A percentile compares a stretch with the other conserved stretches of the same genome.
Conservation (phyloP, 192 early-diverging fungal species). For the Martensiomyces pterosporus region DNA sequence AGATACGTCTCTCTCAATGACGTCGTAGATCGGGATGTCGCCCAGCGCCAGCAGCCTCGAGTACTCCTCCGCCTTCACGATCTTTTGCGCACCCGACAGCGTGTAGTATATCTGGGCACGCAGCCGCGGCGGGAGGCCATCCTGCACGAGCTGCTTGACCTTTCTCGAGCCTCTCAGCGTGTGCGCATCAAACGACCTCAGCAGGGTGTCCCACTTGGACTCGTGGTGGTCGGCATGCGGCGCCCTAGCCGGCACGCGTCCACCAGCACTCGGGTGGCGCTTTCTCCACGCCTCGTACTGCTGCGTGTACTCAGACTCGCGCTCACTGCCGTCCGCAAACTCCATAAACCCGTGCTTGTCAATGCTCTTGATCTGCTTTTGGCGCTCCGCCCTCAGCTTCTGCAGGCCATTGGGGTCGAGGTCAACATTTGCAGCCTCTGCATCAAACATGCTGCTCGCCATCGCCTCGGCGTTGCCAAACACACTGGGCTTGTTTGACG, state of each 20-base stretch:
- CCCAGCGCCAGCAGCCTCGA: conserved; percentile 18
- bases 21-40: conserved; percentile 66
- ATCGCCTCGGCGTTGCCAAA: conserved; percentile 16
- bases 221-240: conserved; percentile 15
- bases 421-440: conserved; percentile 16
- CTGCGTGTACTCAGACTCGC: conserved; percentile 20
- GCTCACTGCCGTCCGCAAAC: conserved; percentile 29
- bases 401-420: conserved; percentile 41
- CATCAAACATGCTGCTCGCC: conserved; percentile 20
- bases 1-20: conserved; percentile 85
- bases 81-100: conserved; percentile 21
- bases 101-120: conserved; percentile 41
- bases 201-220: conserved; percentile 32
- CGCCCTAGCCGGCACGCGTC: background rate
- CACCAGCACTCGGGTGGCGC: conserved; percentile 4
- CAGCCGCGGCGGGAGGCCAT: conserved; percentile 23
- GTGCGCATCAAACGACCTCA: conserved; percentile 28
- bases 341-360: conserved; percentile 45
- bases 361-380: conserved; percentile 39
- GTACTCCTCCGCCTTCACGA: conserved; percentile 25
- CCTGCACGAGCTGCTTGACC: conserved; percentile 49
- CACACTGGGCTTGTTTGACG: background rate
- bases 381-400: conserved; percentile 27
- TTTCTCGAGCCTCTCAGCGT: conserved; percentile 43
- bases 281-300: conserved; percentile 30